Conservation (phyloP, 345 rosid genomes). For the Turnera subulata region DNA sequence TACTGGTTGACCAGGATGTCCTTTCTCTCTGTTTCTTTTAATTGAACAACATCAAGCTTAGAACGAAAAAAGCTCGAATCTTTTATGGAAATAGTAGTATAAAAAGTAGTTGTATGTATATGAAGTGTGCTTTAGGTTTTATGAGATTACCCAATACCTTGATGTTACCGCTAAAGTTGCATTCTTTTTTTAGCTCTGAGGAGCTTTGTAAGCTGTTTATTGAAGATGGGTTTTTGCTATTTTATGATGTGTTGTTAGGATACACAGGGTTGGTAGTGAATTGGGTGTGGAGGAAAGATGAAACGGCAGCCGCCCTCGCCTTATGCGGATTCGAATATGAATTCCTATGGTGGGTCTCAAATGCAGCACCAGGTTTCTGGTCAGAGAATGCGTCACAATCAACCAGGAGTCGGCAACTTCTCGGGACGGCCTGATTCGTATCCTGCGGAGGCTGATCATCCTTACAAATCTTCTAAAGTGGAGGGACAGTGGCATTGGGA, state of each 20-base stretch:
- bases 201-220: too few relatives aligned
- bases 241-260: not conserved
- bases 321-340: slow-evolving; percentile 2
- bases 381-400: slow-evolving; percentile 1
- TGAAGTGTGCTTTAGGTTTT: too few relatives aligned
- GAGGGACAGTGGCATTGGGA: slow-evolving; percentile 11
- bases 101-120: too few relatives aligned
- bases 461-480: slow-evolving; percentile 1
- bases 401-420: not conserved
- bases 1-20: too few relatives aligned
- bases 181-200: too few relatives aligned
- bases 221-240: not conserved
- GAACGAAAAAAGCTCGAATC: too few relatives aligned
- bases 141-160: too few relatives aligned
- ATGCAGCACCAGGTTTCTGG: slow-evolving; percentile 2
- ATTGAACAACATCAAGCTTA: too few relatives aligned
- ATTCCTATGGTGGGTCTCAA: not conserved
- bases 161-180: too few relatives aligned
- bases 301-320: slow-evolving; percentile 5
- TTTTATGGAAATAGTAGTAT: too few relatives aligned
- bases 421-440: slow-evolving; percentile 1
- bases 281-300: not conserved
- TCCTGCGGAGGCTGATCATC: not conserved
- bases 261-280: not conserved
- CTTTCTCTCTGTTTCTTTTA: too few relatives aligned